Evolutionary conservation across 2,329 filamentous ascomycete species (phyloP).

Genomic region (Claviceps monticola): DNA sequence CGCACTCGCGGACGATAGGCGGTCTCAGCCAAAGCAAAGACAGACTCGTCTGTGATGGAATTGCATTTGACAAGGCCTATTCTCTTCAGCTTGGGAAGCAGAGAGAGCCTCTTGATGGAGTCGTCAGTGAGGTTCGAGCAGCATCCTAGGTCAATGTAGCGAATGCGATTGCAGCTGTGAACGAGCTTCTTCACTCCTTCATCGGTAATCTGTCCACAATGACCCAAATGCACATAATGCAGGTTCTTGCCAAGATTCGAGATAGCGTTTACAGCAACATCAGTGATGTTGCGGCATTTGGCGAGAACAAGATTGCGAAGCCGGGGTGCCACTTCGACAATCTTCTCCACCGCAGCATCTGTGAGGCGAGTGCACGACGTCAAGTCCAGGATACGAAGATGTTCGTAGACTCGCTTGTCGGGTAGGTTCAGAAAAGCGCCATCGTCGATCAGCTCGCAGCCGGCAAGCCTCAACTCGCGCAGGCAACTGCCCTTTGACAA

Average conservation of each 20-base stretch:
- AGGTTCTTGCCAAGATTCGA: conserved; percentile 85
- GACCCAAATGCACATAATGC: conserved; percentile 90
- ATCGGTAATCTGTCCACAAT: conserved; percentile 86
- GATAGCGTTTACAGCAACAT: conserved; percentile 76
- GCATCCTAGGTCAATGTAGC: conserved; percentile 96
- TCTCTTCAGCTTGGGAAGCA: conserved; percentile 80
- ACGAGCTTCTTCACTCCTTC: conserved; percentile 74
- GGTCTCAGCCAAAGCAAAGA: conserved; percentile 66
- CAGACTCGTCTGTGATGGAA: conserved; percentile 79
- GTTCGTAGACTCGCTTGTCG: conserved; percentile 54
- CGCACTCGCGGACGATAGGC: conserved; percentile 39
- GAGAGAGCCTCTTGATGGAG: conserved; percentile 72
- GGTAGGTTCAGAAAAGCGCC: conserved; percentile 75
- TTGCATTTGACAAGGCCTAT: conserved; percentile 93
- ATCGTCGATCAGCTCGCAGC: conserved; percentile 75
- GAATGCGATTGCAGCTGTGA: conserved; percentile 76
- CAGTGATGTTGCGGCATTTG: conserved; percentile 88
- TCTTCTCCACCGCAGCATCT: conserved; percentile 76
- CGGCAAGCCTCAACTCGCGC: conserved; percentile 78
- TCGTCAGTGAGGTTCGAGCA: conserved; percentile 77
- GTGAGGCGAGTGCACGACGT: conserved; percentile 77
- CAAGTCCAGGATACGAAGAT: conserved; percentile 82
- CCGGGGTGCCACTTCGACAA: conserved; percentile 73
- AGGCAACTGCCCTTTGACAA: conserved; percentile 66
- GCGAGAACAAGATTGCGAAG: conserved; percentile 86